A percentile compares a stretch with the other conserved stretches of the same genome.
These are phyloP conservation scores for Ambrosiella xylebori DNA, from an alignment of 2,329 filamentous ascomycete genomes.

Conservation along the genomic window DNA sequence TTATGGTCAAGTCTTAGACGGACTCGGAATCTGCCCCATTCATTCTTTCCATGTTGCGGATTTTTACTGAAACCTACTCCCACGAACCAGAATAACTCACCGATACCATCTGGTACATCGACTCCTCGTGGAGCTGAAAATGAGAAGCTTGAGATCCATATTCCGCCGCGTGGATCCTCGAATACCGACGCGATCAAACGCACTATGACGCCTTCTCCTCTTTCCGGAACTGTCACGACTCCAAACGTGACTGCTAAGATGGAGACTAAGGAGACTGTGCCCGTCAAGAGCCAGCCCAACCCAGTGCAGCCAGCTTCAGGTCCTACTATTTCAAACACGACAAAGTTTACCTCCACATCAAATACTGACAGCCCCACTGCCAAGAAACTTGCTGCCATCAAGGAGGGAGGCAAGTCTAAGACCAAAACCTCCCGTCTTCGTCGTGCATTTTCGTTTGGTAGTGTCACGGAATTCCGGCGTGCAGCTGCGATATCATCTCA, in stretches of 20 bases:
- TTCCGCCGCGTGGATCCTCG: conserved; percentile 12
- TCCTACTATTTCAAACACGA: background rate
- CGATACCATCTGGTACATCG: background rate
- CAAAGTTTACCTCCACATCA: too few species aligned
- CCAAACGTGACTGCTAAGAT: conserved; percentile 33
- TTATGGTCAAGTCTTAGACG: background rate
- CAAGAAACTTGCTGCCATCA: conserved; percentile 73
- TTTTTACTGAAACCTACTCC: background rate
- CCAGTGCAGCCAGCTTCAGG: background rate
- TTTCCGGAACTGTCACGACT: conserved; percentile 55
- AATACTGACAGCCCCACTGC: conserved; percentile 51
- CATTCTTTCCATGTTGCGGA: background rate
- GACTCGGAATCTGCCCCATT: background rate
- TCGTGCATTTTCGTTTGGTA: conserved; percentile 91
- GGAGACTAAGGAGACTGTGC: conserved; percentile 16
- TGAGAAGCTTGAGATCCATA: conserved; percentile 9
- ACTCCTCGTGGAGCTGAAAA: background rate
- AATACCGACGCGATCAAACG: conserved; percentile 44
- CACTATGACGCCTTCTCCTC: conserved; percentile 49
- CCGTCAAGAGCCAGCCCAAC: background rate
- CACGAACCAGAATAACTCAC: background rate
- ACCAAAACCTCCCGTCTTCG: conserved; percentile 76
- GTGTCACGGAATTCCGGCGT: conserved; percentile 73
- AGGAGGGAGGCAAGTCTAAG: conserved; percentile 57
- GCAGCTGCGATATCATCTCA: conserved; percentile 43